Conservation (phyloP, 208 protist genomes). For the Crithidia mellificae region DNA sequence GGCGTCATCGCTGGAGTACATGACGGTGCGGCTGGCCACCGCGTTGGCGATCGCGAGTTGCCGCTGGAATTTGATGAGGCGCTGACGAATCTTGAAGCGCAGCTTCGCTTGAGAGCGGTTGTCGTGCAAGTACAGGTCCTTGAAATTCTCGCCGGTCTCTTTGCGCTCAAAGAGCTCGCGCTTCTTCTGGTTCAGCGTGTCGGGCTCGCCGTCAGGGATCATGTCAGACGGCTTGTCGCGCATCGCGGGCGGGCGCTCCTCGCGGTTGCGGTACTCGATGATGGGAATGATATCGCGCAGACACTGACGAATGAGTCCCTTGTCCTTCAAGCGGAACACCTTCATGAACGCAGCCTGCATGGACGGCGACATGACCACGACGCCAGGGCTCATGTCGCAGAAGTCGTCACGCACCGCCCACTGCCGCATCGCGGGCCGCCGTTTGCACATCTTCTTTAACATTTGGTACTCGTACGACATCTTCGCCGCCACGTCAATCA, state of each 20-base stretch:
- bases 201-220: conserved; percentile 82
- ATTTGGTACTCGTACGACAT: conserved; percentile 94
- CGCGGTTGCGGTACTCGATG: conserved; percentile 87
- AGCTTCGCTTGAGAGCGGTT: conserved; percentile 84
- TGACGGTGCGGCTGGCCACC: conserved; percentile 74
- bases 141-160: conserved; percentile 79
- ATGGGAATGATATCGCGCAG: conserved; percentile 88
- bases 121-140: conserved; percentile 65
- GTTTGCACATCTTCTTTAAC: conserved; percentile 86
- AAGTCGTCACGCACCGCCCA: conserved; percentile 87
- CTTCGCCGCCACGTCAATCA: conserved; percentile 88
- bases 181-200: conserved; percentile 91
- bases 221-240: conserved; percentile 58
- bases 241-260: conserved; percentile 55
- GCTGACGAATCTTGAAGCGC: conserved; percentile 80
- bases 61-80: conserved; percentile 86
- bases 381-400: conserved; percentile 84
- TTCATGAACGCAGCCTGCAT: conserved; percentile 92
- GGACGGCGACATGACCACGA: conserved; percentile 88
- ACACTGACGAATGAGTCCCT: conserved; percentile 79
- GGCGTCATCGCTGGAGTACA: conserved; percentile 82
- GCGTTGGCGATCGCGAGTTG: conserved; percentile 83
- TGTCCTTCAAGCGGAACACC: conserved; percentile 85
- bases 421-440: conserved; percentile 85
- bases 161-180: conserved; percentile 82